Evolutionary conservation across 805 yeast species (phyloP), one percentile per base, ranked within the genome.

Genomic region (Ogataea trehaloabstinens): DNA sequence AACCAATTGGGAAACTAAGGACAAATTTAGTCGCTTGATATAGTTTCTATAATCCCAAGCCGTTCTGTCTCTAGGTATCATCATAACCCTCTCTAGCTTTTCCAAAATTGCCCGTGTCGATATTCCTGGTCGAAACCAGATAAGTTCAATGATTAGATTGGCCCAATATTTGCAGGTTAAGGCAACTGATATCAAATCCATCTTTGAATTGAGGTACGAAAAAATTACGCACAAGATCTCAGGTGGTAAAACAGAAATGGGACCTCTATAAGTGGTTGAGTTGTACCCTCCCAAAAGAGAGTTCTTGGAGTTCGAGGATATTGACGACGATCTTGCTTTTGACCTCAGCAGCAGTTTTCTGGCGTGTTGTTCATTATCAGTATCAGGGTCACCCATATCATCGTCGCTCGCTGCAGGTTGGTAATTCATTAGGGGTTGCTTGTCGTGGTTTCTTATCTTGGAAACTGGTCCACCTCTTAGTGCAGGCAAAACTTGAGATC

Each of bases 81-180:
- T 66, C 73, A 83, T 73, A 30, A 87, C 77, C 31, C 68, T 64
- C 34, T 74, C 66, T 35, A 89, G 73, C 44, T 75, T 74, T 31
- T 62, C 61, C 47, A 78, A 74, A 3, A 80, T 68, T 2, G 57
- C 42, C 32, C 68, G 71, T 43, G 70, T 68, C 45, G 73, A 76
- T 60, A 86, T 71, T 30, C 76, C 76, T 3, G 97, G 96, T 42
- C 98, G 75, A 56, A 86, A 85, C 95, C 96, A 90, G 21, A 90
- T 66, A 29, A 82, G 70, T 52, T 86, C 95, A 8, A 88, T 79
- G 11, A 85, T 79, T 29, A 85, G 68, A 48, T 78, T 76, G 8
- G 89, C 85, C 84, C 95, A 89, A 44, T 80, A 74, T 51, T 78
- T 80, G 62, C 95, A 89, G 6, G 87, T 90, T 1, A 87, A 70